Evolutionary conservation across 345 rosid species (phyloP), one percentile per base, ranked within the genome.

Genomic region (Eucalyptus virginea): DNA sequence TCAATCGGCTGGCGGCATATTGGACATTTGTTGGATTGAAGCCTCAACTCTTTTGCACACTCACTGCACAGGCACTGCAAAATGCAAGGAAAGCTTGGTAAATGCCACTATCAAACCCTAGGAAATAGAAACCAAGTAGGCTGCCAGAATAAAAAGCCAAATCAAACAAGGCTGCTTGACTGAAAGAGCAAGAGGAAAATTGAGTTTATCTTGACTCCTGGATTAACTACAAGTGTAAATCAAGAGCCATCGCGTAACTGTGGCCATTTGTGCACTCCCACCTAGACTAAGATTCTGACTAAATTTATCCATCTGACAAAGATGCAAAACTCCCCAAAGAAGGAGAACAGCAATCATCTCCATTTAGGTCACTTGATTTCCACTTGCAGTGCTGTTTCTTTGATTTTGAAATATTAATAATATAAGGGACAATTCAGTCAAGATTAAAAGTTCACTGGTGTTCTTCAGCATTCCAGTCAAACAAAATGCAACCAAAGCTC

Each of bases 1-100:
- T 92, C 18, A n/a, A 92, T 91, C 21, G 90, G 88, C 54, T 92
- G 93, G 51, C 91, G 92, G 42, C 93, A 91, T 28, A 91, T 90
- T 3, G 93, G 94, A 88, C 93, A 91, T 51, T 91, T 90, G 60
- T 90, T 89, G 18, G 92, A 88, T 60, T 88, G 91, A 44, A 88
- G 81, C 89, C 88, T 87, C 91, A 92, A 89, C 49, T 77, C 87
- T 88, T 90, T 86, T 8, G 94, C 93, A 90, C 94, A 93, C 40
- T 89, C 92, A 58, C 91, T 86, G 88, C 92, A 93, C 86, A 92
- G 62, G 69, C 93, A 92, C 93, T 92, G 90, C 32, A 85, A 67
- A 89, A 18, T 45, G 37, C 21, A 62, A 90, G 77, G n/a, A 77
- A 48, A 67, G 30, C n/a, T 45, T 83, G 45, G 45, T 40, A 34